These are phyloP conservation scores for Cytospora leucostoma DNA, from an alignment of 2,329 filamentous ascomycete genomes.

Conservation along the genomic window DNA sequence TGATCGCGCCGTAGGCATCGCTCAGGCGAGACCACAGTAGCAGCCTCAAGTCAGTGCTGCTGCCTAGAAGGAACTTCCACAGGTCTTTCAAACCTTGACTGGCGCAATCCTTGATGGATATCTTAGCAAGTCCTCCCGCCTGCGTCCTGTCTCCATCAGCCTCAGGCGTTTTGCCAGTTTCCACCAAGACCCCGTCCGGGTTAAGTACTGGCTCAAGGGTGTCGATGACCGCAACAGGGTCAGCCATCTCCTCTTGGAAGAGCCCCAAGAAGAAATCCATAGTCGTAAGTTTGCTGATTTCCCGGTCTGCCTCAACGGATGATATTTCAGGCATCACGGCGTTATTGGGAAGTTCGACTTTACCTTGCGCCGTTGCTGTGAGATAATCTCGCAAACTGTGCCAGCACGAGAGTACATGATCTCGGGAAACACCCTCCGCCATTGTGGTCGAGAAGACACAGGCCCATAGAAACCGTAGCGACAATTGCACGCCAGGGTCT, in stretches of 20 bases:
- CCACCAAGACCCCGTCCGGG: constrained; percentile 57
- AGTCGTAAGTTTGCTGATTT: constrained; percentile 88
- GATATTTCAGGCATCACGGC: constrained; percentile 87
- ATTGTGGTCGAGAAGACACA: constrained; percentile 56
- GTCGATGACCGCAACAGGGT: constrained; percentile 85
- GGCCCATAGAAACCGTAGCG: constrained; percentile 59
- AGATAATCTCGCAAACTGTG: constrained; percentile 58
- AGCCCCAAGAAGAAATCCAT: constrained; percentile 95
- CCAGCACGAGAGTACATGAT: constrained; percentile 61
- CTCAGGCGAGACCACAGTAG: constrained; percentile 91
- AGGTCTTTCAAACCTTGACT: constrained; percentile 70
- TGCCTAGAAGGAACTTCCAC: constrained; percentile 79
- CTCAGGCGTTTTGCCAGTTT: constrained; percentile 29
- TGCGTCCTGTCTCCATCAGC: constrained; percentile 25
- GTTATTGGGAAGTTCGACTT: constrained; percentile 76
- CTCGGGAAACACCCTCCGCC: constrained; percentile 53
- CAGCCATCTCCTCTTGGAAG: constrained; percentile 78
- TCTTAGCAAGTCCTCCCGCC: constrained; percentile 25
- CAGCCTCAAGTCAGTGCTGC: constrained; percentile 78
- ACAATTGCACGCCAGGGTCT: constrained; percentile 42
- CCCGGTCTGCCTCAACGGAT: constrained; percentile 77
- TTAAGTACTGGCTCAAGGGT: constrained; percentile 91
- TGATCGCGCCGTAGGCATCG: constrained; percentile 82
- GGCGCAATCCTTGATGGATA: constrained; percentile 53
- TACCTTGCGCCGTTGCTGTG: constrained; percentile 41